Evolutionary conservation across 345 rosid species (phyloP), one percentile per base, ranked within the genome.

Genomic region (Boechera stricta): DNA sequence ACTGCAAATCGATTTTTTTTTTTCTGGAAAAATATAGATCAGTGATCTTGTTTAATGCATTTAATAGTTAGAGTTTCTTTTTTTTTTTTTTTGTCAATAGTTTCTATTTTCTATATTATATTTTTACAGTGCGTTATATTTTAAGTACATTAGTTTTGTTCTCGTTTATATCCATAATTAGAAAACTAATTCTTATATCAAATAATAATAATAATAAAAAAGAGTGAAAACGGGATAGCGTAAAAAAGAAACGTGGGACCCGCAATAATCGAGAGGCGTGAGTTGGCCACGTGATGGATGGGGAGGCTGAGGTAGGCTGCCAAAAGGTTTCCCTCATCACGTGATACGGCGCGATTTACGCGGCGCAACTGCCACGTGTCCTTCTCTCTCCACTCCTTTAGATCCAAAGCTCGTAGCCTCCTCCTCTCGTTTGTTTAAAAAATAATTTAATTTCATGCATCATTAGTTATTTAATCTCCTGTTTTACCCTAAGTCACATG

Each of bases 271-370:
- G 73, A 65, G 77, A 31, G 48, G 77, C 26, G 26, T 72, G 81
- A 78, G 81, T 78, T 78, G 81, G 81, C 81, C 81, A 78, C 81
- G 81, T 78, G 81, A 72, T 51, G 69, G 53, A 77, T 77, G 76
- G 76, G 74, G 69, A 68, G 74, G 71, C 53, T 54, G 45, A 69
- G 71, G 57, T 77, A 77, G 77, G 77, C 73, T 32, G 72, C 72
- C 74, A 60, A 63, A 67, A 42, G 26, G 41, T 49, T 78, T 58
- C 11, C 10, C 53, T 72, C 59, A 78, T 78, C 81, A 78, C 81
- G 81, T 78, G 81, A 78, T 78, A 42, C 63, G 77, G 69, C 70
- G 70, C 70, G 52, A 13, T 32, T 73, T 60, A 45, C 69, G 74
- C 78, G 77, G 78, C 78, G 69, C 60, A 10, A 73, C 71, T 69